A percentile compares a stretch with the other conserved stretches of the same genome.
These are phyloP conservation scores for Phylloporus arenicola DNA, from an alignment of 768 basidiomycete species.

Conservation along the genomic window DNA sequence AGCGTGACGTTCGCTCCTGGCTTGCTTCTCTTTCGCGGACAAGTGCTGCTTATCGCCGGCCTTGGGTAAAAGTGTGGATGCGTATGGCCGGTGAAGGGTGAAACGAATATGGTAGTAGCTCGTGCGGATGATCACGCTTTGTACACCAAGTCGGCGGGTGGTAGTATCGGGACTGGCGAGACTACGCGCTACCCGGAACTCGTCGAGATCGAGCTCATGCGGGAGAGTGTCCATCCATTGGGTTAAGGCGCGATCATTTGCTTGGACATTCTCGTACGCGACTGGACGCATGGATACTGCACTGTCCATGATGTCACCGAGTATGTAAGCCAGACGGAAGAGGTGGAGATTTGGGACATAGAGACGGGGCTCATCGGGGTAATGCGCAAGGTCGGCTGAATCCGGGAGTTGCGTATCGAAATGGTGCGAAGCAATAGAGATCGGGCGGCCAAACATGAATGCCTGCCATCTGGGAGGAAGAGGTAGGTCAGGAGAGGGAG, in stretches of 20 bases:
- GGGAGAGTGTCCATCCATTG: conserved; percentile 80
- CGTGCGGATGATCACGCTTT: conserved; percentile 74
- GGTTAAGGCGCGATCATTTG: conserved; percentile 64
- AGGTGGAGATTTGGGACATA: conserved; percentile 73
- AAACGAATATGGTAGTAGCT: conserved; percentile 82
- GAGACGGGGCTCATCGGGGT: conserved; percentile 55
- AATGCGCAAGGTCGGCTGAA: conserved; percentile 41
- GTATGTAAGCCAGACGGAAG: conserved; percentile 69
- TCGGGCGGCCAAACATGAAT: conserved; percentile 79
- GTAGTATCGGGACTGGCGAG: conserved; percentile 57
- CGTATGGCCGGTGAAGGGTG: conserved; percentile 77
- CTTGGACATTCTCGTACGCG: conserved; percentile 64
- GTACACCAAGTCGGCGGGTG: conserved; percentile 67
- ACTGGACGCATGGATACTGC: conserved; percentile 79
- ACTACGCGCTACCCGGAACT: conserved; percentile 66
- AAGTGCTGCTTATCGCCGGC: conserved; percentile 24
- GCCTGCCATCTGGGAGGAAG: conserved; percentile 66
- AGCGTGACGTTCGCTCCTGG: conserved; percentile 38
- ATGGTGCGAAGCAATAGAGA: conserved; percentile 72
- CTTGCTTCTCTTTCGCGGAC: conserved; percentile 27
- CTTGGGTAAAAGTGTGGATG: conserved; percentile 30
- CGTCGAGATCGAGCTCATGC: conserved; percentile 67
- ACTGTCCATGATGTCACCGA: conserved; percentile 83
- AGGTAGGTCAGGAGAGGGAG: conserved; percentile 4
- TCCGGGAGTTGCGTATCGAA: conserved; percentile 79